These are phyloP conservation scores for Fusarium sp. DNA, from an alignment of 2,329 filamentous ascomycete species.

Conservation along the genomic window DNA sequence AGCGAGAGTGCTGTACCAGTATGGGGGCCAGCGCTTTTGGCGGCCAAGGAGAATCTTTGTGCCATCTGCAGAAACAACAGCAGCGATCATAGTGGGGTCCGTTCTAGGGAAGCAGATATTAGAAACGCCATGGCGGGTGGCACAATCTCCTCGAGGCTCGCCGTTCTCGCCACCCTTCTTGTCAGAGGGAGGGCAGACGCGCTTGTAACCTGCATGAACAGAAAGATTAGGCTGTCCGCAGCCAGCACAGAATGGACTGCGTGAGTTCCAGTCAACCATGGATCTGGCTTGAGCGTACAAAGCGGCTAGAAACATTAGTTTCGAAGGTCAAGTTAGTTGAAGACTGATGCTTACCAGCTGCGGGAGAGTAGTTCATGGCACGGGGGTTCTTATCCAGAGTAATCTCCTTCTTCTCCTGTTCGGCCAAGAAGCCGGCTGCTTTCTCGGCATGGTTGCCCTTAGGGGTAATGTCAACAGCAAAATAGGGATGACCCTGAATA, in stretches of 20 bases:
- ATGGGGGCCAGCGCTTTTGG: constrained; percentile 81
- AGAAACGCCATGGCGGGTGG: constrained; percentile 84
- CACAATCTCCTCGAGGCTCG: constrained; percentile 74
- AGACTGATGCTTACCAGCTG: constrained; percentile 64
- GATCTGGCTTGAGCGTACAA: constrained; percentile 91
- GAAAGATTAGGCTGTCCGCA: constrained; percentile 87
- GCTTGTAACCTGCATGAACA: constrained; percentile 83
- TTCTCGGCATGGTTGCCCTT: constrained; percentile 71
- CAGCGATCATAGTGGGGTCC: constrained; percentile 95
- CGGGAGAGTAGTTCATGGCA: constrained; percentile 68
- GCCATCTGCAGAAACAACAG: constrained; percentile 84
- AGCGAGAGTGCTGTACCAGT: constrained; percentile 91
- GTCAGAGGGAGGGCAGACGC: constrained; percentile 80
- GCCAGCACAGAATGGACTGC: constrained; percentile 90
- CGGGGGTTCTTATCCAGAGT: constrained; percentile 76
- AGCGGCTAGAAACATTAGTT: constrained; percentile 69
- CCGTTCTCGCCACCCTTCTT: constrained; percentile 59
- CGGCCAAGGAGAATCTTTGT: constrained; percentile 85
- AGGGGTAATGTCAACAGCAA: constrained; percentile 89
- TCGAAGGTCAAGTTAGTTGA: background rate
- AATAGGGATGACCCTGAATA: constrained; percentile 85
- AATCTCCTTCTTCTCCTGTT: constrained; percentile 65
- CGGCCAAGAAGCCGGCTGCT: constrained; percentile 62
- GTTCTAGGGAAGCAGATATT: constrained; percentile 94
- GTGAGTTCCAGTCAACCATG: constrained; percentile 91